Base-by-base conservation (phyloP, 1,284 basidiomycete species). In the Rhodotorula glutinis region DNA sequence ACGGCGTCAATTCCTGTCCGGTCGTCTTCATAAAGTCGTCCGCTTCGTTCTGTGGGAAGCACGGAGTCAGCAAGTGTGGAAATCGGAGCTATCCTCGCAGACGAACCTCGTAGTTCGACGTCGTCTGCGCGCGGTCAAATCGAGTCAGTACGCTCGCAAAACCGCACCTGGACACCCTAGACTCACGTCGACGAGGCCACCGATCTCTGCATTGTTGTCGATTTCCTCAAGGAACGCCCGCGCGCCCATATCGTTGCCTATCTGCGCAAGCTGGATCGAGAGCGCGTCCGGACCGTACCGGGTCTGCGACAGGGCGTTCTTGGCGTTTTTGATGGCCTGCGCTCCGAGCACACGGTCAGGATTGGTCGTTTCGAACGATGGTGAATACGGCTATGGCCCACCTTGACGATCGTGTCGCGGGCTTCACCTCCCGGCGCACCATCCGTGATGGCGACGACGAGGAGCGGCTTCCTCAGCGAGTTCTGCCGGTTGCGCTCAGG, bases 261-360 rank as follows among this genome's bases (percentile, higher is more conserved):
- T 79, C 80, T 79, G 40, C 29, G 80, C 79, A 55, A 81, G 78
- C 71, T 81, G 66, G 59, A 80, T 79, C 2, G 78, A 79, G 13
- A 81, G 63, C 4, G 81, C 79, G 65, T 81, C 81, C 16, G 79
- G 66, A 11, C 81, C 81, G 74, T 80, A 82, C 47, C 79, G 73
- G 8, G 79, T 75, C 49, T 77, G 64, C 53, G 72, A 67, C 27
- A 82, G 75, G 67, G 79, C 78, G 59, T 75, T 69, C 67, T 79
- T 77, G 21, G 79, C 75, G 30, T 76, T 69, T 30, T 74, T 65
- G 70, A 82, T 80, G 60, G 44, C 55, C 55, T 56, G 40, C 25
- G 17, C 44, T 43, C 41, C 41, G 41, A 43, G 41, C 41, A 43
- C 41, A n/a, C n/a, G n/a, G n/a, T n/a, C n/a, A n/a, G n/a, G n/a